Conservation (phyloP, 176 grass and related monocot species). For the Triticum timopheevii region DNA sequence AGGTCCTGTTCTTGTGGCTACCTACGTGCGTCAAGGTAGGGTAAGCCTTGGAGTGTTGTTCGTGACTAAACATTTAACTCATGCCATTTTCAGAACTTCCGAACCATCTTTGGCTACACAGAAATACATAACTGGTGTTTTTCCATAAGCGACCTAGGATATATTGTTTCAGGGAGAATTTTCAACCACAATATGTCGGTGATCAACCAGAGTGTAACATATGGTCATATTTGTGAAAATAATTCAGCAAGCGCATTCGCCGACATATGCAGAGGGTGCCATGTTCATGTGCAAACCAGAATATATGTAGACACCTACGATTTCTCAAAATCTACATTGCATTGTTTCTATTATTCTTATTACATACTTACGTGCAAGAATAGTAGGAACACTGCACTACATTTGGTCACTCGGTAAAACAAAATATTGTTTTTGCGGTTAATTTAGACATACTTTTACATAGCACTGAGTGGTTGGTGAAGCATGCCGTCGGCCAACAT, state of each 20-base stretch:
- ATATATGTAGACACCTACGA: neutral
- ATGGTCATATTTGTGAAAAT: neutral
- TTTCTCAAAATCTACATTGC: neutral
- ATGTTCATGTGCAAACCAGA: neutral
- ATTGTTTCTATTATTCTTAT: neutral
- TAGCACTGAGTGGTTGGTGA: neutral
- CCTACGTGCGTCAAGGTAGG: too few species aligned
- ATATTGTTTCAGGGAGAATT: neutral
- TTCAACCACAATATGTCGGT: neutral
- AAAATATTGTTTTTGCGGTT: neutral
- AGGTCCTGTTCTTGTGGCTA: too few species aligned
- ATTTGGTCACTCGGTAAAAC: neutral
- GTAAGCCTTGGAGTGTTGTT: too few species aligned
- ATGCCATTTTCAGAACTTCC: neutral
- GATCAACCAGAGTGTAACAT: neutral
- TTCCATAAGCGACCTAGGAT: neutral
- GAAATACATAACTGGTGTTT: neutral
- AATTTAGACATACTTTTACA: neutral
- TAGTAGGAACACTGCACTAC: neutral
- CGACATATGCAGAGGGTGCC: neutral
- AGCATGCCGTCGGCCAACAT: neutral
- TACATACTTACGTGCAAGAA: constrained; percentile 16
- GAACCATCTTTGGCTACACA: neutral
- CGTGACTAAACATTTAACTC: too few species aligned
- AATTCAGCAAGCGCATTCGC: neutral